Base-by-base conservation (phyloP, 2,329 filamentous ascomycete genomes). In the Hymenoscyphus fructigenus region DNA sequence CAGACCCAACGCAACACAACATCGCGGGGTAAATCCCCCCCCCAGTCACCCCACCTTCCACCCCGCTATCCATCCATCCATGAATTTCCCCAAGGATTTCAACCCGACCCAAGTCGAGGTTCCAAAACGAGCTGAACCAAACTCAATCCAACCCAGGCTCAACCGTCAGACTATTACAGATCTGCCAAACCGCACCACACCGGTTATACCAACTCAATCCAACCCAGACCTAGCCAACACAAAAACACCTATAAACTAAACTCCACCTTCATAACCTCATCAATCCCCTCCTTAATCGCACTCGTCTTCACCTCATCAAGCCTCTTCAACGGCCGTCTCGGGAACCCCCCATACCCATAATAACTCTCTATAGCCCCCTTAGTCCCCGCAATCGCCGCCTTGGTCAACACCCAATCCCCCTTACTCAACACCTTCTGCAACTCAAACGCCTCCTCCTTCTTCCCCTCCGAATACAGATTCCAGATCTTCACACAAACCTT, bases 321-420 rank as follows among this genome's bases (percentile, higher is more conserved):
- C 66, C 86, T 83, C 82, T 88, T 88, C 69, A 93, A 82, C 61
- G 92, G 92, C 72, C 84, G 82, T 66, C 92, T 85, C 5, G 91
- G 91, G 76, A 87, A 86, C 3, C 90, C 91, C 32, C 92, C 92
- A 75, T 96, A 96, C 59, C 91, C 91, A 75, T 87, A 92, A 77
- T 92, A 92, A 70, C 82, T 86, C 80, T 95, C 88, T 71, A 96
- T 88, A 12, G 90, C 91, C 70, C 85, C 86, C 83, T 96, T 96
- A 26, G 92, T 95, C n/a, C 91, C 92, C 0, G 92, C 89, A 72
- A 95, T 92, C 57, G 91, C 91, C 0, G 89, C 83, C 80, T 93
- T 93, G 67, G 92, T 95, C 62, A 94, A 80, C 55, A 89, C 87
- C 91, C 91, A 96, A 78, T 96, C 92, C 36, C 89, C 89, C 74